Percentiles rank a stretch among this genome's conserved stretches.
Conservation (phyloP, 306 rosid species). For the Sicyos baderoa region DNA sequence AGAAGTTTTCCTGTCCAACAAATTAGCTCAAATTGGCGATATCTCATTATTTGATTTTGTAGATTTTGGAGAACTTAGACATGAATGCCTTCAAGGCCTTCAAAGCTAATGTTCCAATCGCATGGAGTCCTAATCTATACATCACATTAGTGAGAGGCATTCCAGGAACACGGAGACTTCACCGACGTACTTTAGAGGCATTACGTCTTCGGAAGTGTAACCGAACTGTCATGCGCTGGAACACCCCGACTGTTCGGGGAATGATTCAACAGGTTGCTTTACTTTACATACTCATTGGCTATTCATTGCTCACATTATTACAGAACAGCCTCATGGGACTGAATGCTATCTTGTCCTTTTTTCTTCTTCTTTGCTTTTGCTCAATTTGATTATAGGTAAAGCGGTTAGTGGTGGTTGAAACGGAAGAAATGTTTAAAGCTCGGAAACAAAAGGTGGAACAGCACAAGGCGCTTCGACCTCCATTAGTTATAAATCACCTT, state of each 20-base stretch:
- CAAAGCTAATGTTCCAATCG: constrained; percentile 71
- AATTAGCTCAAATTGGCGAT: neutral
- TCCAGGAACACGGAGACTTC: constrained; percentile 86
- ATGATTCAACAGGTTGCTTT: constrained; percentile 74
- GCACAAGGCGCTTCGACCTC: constrained; percentile 55
- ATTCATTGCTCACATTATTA: neutral
- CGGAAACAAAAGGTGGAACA: constrained; percentile 59
- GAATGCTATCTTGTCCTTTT: constrained; percentile 12
- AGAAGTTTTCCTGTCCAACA: no score
- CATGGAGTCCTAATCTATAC: constrained; percentile 76
- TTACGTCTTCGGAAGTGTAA: constrained; percentile 69
- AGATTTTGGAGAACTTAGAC: constrained; percentile 35
- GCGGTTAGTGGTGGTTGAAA: constrained; percentile 75
- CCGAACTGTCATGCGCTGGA: constrained; percentile 92
- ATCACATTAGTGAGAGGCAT: constrained; percentile 88
- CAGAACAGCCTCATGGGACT: neutral
- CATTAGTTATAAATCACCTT: constrained; percentile 56
- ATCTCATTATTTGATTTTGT: constrained; percentile 20
- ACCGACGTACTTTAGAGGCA: constrained; percentile 85
- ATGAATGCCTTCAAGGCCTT: constrained; percentile 92
- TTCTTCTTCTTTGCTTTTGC: constrained; percentile 14
- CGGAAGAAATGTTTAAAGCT: constrained; percentile 81
- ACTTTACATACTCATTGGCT: neutral
- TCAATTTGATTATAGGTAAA: constrained; percentile 47
- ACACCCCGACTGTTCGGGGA: constrained; percentile 86